Conservation (phyloP, 352 stramenopile species). For the Globisporangium alternatum region DNA sequence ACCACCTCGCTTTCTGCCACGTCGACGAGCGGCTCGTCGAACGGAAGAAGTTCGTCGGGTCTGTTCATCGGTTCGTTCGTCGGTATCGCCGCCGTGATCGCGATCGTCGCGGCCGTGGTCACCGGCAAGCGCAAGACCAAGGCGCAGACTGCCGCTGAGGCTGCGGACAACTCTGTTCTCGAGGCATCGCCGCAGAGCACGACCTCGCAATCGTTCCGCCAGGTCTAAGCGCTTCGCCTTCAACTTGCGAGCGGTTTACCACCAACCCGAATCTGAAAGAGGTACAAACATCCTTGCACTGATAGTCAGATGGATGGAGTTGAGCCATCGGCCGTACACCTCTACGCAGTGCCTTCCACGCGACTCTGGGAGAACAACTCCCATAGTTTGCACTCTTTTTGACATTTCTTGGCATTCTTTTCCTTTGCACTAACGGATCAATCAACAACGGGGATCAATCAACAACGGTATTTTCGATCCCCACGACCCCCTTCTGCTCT, state of each 20-base stretch:
- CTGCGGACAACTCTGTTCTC: background rate
- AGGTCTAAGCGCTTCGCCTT: background rate
- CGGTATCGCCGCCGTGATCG: slow-evolving; percentile 1
- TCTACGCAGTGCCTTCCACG: too few species aligned
- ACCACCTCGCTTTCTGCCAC: background rate
- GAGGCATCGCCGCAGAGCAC: background rate
- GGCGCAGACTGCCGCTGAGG: background rate
- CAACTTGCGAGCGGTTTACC: background rate
- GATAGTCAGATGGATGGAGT: too few species aligned
- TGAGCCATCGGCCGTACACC: too few species aligned
- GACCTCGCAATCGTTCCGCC: slow-evolving; percentile 1
- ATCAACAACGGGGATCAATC: too few species aligned
- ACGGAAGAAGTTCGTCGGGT: background rate
- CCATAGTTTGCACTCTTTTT: too few species aligned
- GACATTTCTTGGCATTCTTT: too few species aligned
- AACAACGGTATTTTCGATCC: too few species aligned
- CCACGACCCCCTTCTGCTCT: too few species aligned
- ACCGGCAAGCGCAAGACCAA: slow-evolving; percentile 1
- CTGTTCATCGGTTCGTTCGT: background rate
- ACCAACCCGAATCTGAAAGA: background rate
- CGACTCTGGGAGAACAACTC: too few species aligned
- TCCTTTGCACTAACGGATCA: too few species aligned
- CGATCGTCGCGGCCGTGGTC: background rate
- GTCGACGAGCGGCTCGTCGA: background rate
- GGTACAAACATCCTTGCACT: background rate